Evolutionary conservation across 2,329 filamentous ascomycete genomes (phyloP).

Genomic region (Ceratocystis ficicola): DNA sequence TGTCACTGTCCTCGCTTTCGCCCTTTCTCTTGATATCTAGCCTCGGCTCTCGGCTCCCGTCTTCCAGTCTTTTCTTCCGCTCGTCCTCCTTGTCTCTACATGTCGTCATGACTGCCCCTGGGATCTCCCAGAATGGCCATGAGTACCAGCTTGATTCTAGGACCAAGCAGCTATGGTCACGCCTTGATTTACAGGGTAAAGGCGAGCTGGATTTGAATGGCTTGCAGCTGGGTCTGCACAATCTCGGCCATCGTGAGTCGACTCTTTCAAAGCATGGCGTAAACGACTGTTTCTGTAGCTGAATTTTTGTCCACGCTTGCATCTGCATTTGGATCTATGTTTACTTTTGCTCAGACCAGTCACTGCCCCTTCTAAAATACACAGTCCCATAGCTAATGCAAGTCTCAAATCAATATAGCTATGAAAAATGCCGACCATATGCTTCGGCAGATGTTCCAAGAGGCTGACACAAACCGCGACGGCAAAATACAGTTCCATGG

Average conservation of each 20-base stretch:
- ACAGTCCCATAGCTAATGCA: not conserved
- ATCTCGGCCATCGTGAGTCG: slow-evolving; percentile 75
- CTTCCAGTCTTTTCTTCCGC: not conserved
- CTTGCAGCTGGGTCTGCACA: slow-evolving; percentile 70
- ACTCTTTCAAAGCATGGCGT: not conserved
- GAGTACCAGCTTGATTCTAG: slow-evolving; percentile 57
- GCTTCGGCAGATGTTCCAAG: slow-evolving; percentile 64
- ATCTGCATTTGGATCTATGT: not conserved
- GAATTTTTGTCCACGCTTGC: no score
- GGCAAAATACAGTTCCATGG: slow-evolving; percentile 85
- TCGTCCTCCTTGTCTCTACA: not conserved
- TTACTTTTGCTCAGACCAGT: not conserved
- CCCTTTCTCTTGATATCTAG: not conserved
- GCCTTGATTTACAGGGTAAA: slow-evolving; percentile 62
- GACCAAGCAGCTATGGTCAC: slow-evolving; percentile 72
- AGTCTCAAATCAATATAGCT: slow-evolving; percentile 31
- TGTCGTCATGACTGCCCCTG: slow-evolving; percentile 18
- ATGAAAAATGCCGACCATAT: slow-evolving; percentile 86
- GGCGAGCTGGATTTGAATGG: slow-evolving; percentile 75
- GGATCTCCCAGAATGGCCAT: slow-evolving; percentile 15
- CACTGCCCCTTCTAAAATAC: not conserved
- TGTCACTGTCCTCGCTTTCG: not conserved
- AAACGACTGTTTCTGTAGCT: not conserved
- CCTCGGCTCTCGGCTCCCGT: not conserved
- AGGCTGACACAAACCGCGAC: slow-evolving; percentile 77